Base-by-base conservation (phyloP, 2,329 filamentous ascomycete genomes). In the Hymenoscyphus albidus region DNA sequence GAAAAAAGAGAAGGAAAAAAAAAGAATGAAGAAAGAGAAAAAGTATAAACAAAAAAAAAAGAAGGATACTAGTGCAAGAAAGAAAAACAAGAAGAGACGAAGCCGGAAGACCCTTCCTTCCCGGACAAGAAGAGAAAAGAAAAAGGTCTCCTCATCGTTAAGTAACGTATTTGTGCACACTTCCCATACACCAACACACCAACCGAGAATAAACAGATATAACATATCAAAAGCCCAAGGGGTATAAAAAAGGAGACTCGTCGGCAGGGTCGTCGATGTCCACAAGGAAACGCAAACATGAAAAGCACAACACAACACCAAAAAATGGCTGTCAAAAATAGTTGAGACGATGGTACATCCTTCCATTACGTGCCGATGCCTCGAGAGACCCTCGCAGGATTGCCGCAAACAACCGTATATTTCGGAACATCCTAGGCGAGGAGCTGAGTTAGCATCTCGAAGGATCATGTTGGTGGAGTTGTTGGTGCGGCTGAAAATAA, bases 331-430 rank as follows among this genome's bases (percentile, higher is more conserved):
- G 27, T 31, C 31, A 32, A 14, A 14, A 38, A 57, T 57, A 16
- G 27, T 57, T 22, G 27, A 57, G 4, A 35, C 9, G 27, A 57
- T 35, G 18, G 31, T 27, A 44, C 12, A 63, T 64, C 54, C 48
- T 44, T 67, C 64, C 22, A 65, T 64, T 12, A 61, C 32, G 63
- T 69, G 58, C 70, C 69, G n/a, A 75, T 40, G 6, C 73, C 74
- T 57, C 74, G 69, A 13, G 73, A 72, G 10, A 76, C 73, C 40
- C 69, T 68, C 48, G 74, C 73, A 31, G 75, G 75, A 61, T 76
- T 76, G 39, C 75, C 75, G 59, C 71, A 70, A 42, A 71, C 73
- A 40, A 76, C 70, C 4, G 74, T 75, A 62, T 73, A 75, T 48
- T 73, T 70, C 58, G 74, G 74, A n/a, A 76, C 74, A 64, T 76